These are phyloP conservation scores for Dendrobium huoshanense DNA, from an alignment of 106 monocot species.

Conservation along the genomic window DNA sequence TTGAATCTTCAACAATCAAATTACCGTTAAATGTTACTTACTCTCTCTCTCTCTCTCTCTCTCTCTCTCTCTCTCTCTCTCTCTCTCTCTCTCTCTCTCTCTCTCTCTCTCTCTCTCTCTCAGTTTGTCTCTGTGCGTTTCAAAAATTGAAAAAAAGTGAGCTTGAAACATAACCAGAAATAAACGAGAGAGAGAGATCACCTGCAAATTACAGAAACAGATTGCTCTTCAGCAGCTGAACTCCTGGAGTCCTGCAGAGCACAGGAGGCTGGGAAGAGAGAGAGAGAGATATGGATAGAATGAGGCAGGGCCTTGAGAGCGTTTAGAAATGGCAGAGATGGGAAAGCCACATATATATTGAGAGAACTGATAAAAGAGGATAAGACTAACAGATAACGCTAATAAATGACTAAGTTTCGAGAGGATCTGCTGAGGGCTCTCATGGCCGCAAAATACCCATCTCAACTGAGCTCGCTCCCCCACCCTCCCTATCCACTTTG, in stretches of 20 bases:
- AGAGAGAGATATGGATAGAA: background rate
- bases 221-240: background rate
- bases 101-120: no score
- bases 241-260: background rate
- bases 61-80: no score
- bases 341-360: background rate
- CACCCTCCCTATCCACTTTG: no score
- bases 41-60: no score
- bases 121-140: background rate
- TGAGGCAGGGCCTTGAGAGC: background rate
- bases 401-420: background rate
- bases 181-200: background rate
- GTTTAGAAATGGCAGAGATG: background rate
- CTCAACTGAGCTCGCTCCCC: background rate
- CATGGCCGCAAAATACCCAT: conserved; percentile 15
- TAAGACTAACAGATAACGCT: background rate
- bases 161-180: background rate
- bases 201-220: background rate
- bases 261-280: background rate
- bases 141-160: background rate
- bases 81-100: no score
- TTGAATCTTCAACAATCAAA: background rate
- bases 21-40: background rate
- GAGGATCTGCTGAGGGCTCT: background rate
- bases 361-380: background rate